Evolutionary conservation across 106 monocot species (phyloP).

Genomic region (Posidonia australis): DNA sequence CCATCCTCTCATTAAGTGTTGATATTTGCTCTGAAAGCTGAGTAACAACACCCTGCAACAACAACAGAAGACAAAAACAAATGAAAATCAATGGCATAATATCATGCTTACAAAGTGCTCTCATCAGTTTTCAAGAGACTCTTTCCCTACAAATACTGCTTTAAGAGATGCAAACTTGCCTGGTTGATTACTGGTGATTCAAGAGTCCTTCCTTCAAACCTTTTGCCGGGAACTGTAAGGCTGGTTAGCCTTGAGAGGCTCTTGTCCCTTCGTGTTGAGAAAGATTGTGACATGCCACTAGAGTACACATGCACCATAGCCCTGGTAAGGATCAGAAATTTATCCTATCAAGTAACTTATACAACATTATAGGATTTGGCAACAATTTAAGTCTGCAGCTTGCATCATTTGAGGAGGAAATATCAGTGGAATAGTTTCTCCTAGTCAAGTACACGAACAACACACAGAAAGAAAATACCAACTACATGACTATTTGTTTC

Average conservation of each 20-base stretch:
- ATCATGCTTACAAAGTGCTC: not conserved
- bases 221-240: conserved; percentile 42
- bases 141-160: not conserved
- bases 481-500: no score
- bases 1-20: conserved; percentile 83
- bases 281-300: conserved; percentile 82
- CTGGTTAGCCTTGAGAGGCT: conserved; percentile 50
- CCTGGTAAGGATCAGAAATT: no score
- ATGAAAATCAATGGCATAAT: not conserved
- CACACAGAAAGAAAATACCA: no score
- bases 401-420: no score
- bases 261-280: conserved; percentile 66
- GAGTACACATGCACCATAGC: not conserved
- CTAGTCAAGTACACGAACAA: no score
- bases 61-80: not conserved
- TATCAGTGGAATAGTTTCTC: no score
- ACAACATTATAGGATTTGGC: no score
- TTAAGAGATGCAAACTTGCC: conserved; percentile 17
- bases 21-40: conserved; percentile 90
- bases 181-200: conserved; percentile 62
- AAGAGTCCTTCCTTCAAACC: conserved; percentile 36
- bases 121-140: not conserved
- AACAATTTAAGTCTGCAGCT: no score
- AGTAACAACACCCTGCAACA: conserved; percentile 51
- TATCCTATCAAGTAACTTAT: no score